Conservation (phyloP, 2,329 filamentous ascomycete genomes). For the Erysiphe pulchra region DNA sequence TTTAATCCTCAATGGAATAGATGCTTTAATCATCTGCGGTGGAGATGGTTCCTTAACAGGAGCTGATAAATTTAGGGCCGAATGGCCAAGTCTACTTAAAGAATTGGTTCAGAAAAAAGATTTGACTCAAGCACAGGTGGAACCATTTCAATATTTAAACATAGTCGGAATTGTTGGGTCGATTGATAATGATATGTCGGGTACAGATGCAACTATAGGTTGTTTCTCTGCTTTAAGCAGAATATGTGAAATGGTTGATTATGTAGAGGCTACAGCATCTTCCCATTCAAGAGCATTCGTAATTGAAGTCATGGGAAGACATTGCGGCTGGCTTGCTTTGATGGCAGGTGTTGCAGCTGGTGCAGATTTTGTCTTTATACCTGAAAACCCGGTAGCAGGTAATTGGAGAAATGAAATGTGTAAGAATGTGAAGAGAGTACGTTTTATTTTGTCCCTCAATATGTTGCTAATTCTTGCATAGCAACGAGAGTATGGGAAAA, state of each 20-base stretch:
- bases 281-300: slow-evolving; percentile 94
- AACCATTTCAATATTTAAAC: slow-evolving; percentile 66
- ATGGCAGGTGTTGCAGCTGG: slow-evolving; percentile 91
- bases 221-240: slow-evolving; percentile 72
- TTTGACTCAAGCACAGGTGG: slow-evolving; percentile 42
- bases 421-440: slow-evolving; percentile 43
- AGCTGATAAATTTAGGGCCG: slow-evolving; percentile 72
- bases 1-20: slow-evolving; percentile 76
- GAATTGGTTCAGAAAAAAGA: slow-evolving; percentile 58
- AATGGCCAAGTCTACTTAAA: slow-evolving; percentile 71
- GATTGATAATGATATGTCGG: slow-evolving; percentile 95
- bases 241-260: slow-evolving; percentile 90
- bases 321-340: slow-evolving; percentile 91
- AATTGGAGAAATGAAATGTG: slow-evolving; percentile 86
- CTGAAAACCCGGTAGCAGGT: slow-evolving; percentile 67
- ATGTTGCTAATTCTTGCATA: slow-evolving; percentile 15
- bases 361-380: slow-evolving; percentile 91
- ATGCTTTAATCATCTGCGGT: slow-evolving; percentile 88
- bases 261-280: slow-evolving; percentile 81
- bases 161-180: slow-evolving; percentile 91
- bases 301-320: slow-evolving; percentile 92
- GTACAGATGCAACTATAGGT: slow-evolving; percentile 91
- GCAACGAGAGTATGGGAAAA: slow-evolving; percentile 74
- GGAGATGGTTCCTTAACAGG: slow-evolving; percentile 92
- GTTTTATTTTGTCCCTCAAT: slow-evolving; percentile 4